Evolutionary conservation across 2,329 filamentous ascomycete species (phyloP).

Genomic region (Nannizziopsis barbatae): DNA sequence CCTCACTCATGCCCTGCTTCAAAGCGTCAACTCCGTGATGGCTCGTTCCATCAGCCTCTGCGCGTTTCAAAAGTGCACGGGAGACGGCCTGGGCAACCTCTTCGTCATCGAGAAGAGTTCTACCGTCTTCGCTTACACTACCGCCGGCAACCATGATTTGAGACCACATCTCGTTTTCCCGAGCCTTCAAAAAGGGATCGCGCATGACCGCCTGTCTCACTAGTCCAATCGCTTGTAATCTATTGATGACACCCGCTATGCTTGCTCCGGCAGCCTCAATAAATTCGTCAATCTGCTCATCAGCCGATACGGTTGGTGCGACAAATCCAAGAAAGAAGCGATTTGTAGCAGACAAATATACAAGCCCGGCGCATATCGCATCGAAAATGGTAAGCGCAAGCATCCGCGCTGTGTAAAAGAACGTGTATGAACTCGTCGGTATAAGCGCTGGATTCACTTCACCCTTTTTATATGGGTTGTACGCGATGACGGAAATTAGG

Average conservation of each 20-base stretch:
- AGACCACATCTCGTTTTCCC: conserved; percentile 19
- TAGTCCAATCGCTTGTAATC: conserved; percentile 61
- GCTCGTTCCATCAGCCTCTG: neutral
- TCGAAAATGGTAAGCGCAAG: conserved; percentile 56
- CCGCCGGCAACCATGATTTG: conserved; percentile 53
- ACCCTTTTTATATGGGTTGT: conserved; percentile 52
- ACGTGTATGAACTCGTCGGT: conserved; percentile 26
- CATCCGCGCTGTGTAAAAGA: conserved; percentile 49
- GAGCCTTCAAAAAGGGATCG: conserved; percentile 50
- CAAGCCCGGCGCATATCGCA: conserved; percentile 47
- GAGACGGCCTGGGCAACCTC: conserved; percentile 54
- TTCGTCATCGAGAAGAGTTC: conserved; percentile 58
- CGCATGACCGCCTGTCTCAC: conserved; percentile 68
- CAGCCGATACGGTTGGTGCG: conserved; percentile 54
- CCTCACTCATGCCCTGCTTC: conserved; percentile 2
- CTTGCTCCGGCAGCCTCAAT: conserved; percentile 29
- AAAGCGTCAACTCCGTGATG: neutral
- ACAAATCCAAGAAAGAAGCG: conserved; percentile 59
- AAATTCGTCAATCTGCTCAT: conserved; percentile 37
- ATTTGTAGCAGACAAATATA: conserved; percentile 71
- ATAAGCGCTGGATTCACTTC: conserved; percentile 24
- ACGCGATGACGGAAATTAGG: conserved; percentile 44
- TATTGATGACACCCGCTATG: conserved; percentile 52
- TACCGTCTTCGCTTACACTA: conserved; percentile 46
- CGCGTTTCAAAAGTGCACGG: conserved; percentile 46